phyloP scores from a whole-genome alignment of 768 basidiomycete genomes.

The Lentinula sp. region DNA sequence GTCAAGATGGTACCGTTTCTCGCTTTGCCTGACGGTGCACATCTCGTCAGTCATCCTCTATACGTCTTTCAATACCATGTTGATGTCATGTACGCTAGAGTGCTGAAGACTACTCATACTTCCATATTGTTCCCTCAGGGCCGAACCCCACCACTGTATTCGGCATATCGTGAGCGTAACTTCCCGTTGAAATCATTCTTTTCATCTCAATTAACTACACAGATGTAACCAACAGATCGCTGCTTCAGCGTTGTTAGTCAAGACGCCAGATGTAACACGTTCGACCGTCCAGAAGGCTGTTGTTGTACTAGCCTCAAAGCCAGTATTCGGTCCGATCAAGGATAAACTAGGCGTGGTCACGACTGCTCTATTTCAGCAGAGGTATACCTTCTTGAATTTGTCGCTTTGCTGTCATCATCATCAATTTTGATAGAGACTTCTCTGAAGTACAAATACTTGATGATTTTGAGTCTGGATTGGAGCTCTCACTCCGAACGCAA shows the following conservation, averaged over 20 bases:
- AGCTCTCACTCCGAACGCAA: slow-evolving; percentile 67
- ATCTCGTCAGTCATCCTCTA: slow-evolving; percentile 54
- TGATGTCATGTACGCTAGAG: slow-evolving; percentile 38
- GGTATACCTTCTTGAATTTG: slow-evolving; percentile 26
- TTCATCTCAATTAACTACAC: background rate
- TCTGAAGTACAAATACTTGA: slow-evolving; percentile 82
- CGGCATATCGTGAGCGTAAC: slow-evolving; percentile 78
- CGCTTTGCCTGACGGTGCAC: slow-evolving; percentile 95
- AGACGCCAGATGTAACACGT: slow-evolving; percentile 82
- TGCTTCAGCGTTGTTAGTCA: slow-evolving; percentile 69
- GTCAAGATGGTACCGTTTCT: slow-evolving; percentile 86
- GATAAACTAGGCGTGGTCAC: slow-evolving; percentile 96
- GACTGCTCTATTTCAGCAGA: slow-evolving; percentile 82
- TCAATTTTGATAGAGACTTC: slow-evolving; percentile 59
- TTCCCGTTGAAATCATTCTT: background rate
- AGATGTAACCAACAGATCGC: slow-evolving; percentile 96
- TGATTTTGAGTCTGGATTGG: slow-evolving; percentile 77
- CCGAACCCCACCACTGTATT: slow-evolving; percentile 79
- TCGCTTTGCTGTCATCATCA: background rate
- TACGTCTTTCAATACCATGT: slow-evolving; percentile 1
- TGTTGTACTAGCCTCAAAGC: slow-evolving; percentile 86
- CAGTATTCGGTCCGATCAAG: slow-evolving; percentile 90
- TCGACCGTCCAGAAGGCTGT: slow-evolving; percentile 98
- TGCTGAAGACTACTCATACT: slow-evolving; percentile 94
- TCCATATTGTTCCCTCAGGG: slow-evolving; percentile 77